These are phyloP conservation scores for Ostreobium quekettii DNA, from an alignment of 139 green algal genomes.

Conservation along the genomic window DNA sequence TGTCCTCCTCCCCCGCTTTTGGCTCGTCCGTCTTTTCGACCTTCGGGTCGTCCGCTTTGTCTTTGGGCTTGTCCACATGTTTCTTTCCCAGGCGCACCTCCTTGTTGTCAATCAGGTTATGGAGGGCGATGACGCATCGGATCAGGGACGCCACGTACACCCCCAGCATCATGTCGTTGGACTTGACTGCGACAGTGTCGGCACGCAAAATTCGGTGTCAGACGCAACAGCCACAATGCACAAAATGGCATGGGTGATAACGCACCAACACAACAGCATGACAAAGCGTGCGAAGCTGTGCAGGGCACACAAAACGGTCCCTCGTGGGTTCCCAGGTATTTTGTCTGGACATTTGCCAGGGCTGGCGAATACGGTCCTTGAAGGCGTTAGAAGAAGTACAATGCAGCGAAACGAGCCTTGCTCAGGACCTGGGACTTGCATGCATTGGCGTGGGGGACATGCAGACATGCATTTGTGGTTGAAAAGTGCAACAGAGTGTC, in stretches of 20 bases:
- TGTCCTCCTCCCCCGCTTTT: too few relatives aligned
- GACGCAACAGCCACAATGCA: slow-evolving; percentile 11
- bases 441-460: too few relatives aligned
- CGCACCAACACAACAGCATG: background rate
- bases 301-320: background rate
- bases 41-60: too few relatives aligned
- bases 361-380: too few relatives aligned
- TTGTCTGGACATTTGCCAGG: too few relatives aligned
- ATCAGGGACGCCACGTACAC: slow-evolving; percentile 93
- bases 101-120: slow-evolving; percentile 99
- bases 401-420: too few relatives aligned
- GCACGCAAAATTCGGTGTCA: background rate
- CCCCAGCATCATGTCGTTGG: slow-evolving; percentile 97
- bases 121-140: slow-evolving; percentile 81
- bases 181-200: slow-evolving; percentile 64
- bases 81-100: slow-evolving; percentile 44
- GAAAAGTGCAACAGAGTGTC: too few relatives aligned
- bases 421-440: too few relatives aligned
- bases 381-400: too few relatives aligned
- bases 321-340: too few relatives aligned
- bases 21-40: too few relatives aligned
- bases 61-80: slow-evolving; percentile 17
- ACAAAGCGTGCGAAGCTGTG: background rate
- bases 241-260: slow-evolving; percentile 7
- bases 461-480: too few relatives aligned